Base-by-base conservation (phyloP, 352 stramenopile genomes). In the Pythium graminicola region DNA sequence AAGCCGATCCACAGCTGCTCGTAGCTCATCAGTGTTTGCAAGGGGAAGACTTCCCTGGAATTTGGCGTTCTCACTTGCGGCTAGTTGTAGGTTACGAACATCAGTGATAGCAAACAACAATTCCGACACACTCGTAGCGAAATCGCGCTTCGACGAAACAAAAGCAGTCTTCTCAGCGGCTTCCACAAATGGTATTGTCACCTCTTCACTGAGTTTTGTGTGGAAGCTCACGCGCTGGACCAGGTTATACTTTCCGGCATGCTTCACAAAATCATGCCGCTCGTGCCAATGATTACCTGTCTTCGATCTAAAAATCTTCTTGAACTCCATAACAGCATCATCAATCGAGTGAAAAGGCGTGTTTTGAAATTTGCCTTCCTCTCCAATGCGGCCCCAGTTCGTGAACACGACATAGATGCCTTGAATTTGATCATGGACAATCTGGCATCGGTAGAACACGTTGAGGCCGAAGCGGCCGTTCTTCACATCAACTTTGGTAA, bases 271-370 rank as follows among this genome's bases (percentile, higher is more conserved):
- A 6, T 65, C 50, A 2, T 49, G 41, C 17, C 75, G 64, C 6
- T 65, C 60, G 10, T 80, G 65, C 73, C 78, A 91, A 16, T 72
- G 64, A 31, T 88, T 91, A 9, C 76, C 72, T 0, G 81, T 89
- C 60, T 91, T 91, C n/a, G 70, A 65, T 3, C 69, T 62, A 50
- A 91, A 91, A 38, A 88, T 86, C 57, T 91, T 91, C 53, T 85
- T 81, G 59, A 91, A 91, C 50, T 91, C 81, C 4, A 26, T 47
- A n/a, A 85, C 53, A 0, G 76, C 81, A 16, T 86, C 74, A 2
- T 64, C 56, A 16, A 65, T 54, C 1, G 69, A 57, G 24, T 76
- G 68, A 60, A 89, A 88, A 8, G 78, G 77, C 2, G 77, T 89
- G 57, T 89, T 86, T 57, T 89, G 80, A 40, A 82, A 89, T 45